These are phyloP conservation scores for Cylindrodendrum hubeiense DNA, from an alignment of 2,329 filamentous ascomycete genomes.

Conservation along the genomic window DNA sequence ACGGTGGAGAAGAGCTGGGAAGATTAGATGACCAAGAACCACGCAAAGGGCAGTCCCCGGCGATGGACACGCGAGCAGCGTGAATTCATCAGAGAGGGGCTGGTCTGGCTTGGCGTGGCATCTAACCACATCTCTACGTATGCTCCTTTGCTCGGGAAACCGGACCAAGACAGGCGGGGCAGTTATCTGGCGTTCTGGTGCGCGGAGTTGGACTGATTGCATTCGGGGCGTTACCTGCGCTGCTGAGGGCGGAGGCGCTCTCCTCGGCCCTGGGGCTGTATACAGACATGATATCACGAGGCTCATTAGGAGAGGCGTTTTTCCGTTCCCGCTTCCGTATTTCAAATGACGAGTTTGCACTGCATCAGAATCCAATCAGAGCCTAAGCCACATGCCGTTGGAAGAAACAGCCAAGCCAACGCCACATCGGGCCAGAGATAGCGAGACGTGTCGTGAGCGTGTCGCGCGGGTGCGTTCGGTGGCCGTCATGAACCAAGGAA, in stretches of 20 bases:
- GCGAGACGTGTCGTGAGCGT: neutral
- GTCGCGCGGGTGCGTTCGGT: slow-evolving; percentile 2
- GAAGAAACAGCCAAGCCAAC: slow-evolving; percentile 3
- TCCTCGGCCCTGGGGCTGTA: slow-evolving; percentile 26
- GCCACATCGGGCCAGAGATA: too few species aligned
- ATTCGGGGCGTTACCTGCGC: slow-evolving; percentile 46
- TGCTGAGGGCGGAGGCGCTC: slow-evolving; percentile 33
- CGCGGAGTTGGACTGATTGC: slow-evolving; percentile 49
- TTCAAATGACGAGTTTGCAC: slow-evolving; percentile 3
- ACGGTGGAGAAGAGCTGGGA: slow-evolving; percentile 99
- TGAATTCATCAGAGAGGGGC: neutral
- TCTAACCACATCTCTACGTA: slow-evolving; percentile 11
- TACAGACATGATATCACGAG: slow-evolving; percentile 42
- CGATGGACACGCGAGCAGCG: slow-evolving; percentile 17
- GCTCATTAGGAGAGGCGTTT: slow-evolving; percentile 41
- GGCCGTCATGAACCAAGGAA: slow-evolving; percentile 8
- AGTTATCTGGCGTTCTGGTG: slow-evolving; percentile 49
- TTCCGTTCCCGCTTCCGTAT: slow-evolving; percentile 16
- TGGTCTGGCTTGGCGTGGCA: slow-evolving; percentile 10
- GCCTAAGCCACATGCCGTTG: neutral
- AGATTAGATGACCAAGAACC: slow-evolving; percentile 64
- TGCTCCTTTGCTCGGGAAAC: slow-evolving; percentile 19
- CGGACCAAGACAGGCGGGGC: slow-evolving; percentile 23
- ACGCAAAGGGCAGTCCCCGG: slow-evolving; percentile 4
- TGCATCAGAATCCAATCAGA: slow-evolving; percentile 4